A percentile compares a stretch with the other conserved stretches of the same genome.
phyloP scores from a whole-genome alignment of 2,329 filamentous ascomycete species.

The Calcarisporium arbuscula region DNA sequence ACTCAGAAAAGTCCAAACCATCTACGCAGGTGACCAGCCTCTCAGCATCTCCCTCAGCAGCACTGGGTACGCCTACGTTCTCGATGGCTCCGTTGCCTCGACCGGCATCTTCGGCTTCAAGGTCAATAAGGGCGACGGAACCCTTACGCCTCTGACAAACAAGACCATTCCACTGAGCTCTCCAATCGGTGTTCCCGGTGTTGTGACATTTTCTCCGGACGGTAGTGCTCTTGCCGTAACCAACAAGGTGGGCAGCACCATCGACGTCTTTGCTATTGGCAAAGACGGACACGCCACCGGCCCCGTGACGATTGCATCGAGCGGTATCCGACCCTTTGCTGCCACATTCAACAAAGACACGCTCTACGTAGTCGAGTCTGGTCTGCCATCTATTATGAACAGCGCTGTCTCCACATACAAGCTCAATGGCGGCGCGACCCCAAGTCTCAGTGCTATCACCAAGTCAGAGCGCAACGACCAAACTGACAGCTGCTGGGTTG shows the following conservation, averaged over 20 bases:
- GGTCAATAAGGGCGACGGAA: conserved; percentile 8
- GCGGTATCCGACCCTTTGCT: conserved; percentile 11
- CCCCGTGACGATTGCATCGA: conserved; percentile 10
- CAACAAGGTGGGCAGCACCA: conserved; percentile 16
- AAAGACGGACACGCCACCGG: conserved; percentile 9
- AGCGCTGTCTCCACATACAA: conserved; percentile 11
- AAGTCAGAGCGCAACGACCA: conserved; percentile 11
- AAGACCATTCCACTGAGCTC: conserved; percentile 14
- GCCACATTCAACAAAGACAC: conserved; percentile 7
- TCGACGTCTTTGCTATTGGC: conserved; percentile 13
- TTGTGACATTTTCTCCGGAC: conserved; percentile 12
- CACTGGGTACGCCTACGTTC: conserved; percentile 13
- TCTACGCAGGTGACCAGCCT: conserved; percentile 15
- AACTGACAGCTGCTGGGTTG: conserved; percentile 15
- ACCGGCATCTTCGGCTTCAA: conserved; percentile 16
- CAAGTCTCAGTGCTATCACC: conserved; percentile 10
- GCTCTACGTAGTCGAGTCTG: conserved; percentile 12
- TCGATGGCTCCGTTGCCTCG: conserved; percentile 14
- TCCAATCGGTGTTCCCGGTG: conserved; percentile 15
- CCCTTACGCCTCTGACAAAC: conserved; percentile 13
- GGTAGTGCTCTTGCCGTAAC: conserved; percentile 12
- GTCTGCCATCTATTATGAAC: conserved; percentile 9
- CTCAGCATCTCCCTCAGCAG: conserved; percentile 14
- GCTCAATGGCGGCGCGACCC: conserved; percentile 8
- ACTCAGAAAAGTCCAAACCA: conserved; percentile 12